Evolutionary conservation across 345 rosid genomes (phyloP), one percentile per base, ranked within the genome.

Genomic region (Toxicodendron radicans): DNA sequence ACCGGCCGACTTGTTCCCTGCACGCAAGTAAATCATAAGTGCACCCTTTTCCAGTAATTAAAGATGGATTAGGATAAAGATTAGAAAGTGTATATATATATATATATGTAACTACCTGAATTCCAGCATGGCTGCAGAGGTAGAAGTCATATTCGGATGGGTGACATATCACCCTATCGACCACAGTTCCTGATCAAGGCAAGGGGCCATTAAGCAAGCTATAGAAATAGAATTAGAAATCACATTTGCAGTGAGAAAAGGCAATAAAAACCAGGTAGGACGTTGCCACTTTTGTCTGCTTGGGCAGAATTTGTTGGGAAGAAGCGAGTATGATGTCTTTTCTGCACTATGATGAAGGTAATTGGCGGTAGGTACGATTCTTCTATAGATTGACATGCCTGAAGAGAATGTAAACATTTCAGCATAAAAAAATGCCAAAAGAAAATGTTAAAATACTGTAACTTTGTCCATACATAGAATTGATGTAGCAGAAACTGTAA

Each of bases 111-210:
- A 35, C 63, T 74, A 89, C 98, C 97, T 91, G 83, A 6, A 87
- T 92, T 7, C 93, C 92, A 45, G 91, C 93, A 54, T 94, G 97
- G 66, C 98, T 91, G 72, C 91, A 91, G 4, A 94, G 81, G 46
- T 74, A 92, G 73, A 94, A 94, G 58, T 94, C 97, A 0, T 86
- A 85, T 52, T 89, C 90, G 0, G 70, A 79, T 0, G 93, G 93
- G 66, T 94, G 97, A 73, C 97, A 89, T 38, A 89, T 92, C 16
- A 13, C 53, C 4, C 88, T 87, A 54, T 91, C 97, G 1, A 94
- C 89, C 0, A 94, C 95, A 66, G 97, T 94, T 27, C 98, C 95
- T 91, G 73, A n/a, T 1, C 18, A 46, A 6, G 53, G 30, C 32
- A 60, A 45, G 68, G 58, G 66, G 0, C 32, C 7, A 35, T 27